Base-by-base conservation (phyloP, 2,329 filamentous ascomycete genomes). In the Huntiella abstrusa region DNA sequence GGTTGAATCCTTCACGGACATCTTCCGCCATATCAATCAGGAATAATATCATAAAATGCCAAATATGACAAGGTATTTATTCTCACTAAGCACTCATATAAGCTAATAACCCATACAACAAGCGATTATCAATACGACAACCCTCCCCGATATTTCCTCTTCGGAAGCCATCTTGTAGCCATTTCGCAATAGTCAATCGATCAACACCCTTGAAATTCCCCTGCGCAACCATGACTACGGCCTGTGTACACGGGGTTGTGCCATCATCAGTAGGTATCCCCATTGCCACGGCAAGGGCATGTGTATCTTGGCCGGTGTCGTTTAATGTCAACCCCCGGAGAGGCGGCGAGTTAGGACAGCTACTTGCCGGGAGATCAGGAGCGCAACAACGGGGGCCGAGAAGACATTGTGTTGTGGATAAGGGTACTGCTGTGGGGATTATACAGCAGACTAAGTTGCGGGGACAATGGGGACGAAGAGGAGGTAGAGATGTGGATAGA, bases 201-300 rank as follows among this genome's bases (percentile, higher is more conserved):
- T 51, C 55, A 13, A 58, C 41, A 6, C 55, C 55, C 33, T 53
- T 52, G 49, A 54, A 55, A 43, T 60, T 60, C 37, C 58, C 55
- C 48, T 60, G 53, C 33, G 53, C 43, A 16, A 62, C 56, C 35
- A 62, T 55, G 2, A 52, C 47, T 36, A 57, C 60, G 4, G 60
- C 60, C 15, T 58, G 56, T 1, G 52, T 51, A 47, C 60, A 62
- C 4, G 53, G 53, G 0, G 57, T 59, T 3, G 59, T 62, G n/a
- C 48, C 48, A 16, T 43, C 40, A 5, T 40, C 32, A 41, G 11
- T 41, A 33, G 13, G 41, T 34, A 13, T 44, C 41, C 10, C 41
- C 48, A 16, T 34, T 28, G 17, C 41, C 43, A 16, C 43, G 38
- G 11, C 34, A 19, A 13, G 43, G n/a, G 42, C 40, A 11, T 35